Evolutionary conservation across 164 flowering plant species (phyloP).

Genomic region (Macadamia integrifolia): DNA sequence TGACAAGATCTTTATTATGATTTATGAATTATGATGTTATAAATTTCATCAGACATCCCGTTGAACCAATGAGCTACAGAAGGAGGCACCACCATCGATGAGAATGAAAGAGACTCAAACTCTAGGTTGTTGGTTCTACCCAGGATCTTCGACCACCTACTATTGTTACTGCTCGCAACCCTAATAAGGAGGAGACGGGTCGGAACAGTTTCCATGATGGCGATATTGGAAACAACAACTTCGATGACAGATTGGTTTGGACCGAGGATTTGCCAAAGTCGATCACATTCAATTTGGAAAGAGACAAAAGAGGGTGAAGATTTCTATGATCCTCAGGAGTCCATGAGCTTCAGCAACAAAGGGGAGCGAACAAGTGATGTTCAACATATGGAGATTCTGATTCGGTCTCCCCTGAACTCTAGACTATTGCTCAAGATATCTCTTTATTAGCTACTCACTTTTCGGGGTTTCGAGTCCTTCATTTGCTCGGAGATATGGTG

Average conservation of each 20-base stretch:
- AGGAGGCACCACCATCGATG: slow-evolving; percentile 22
- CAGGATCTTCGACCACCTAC: slow-evolving; percentile 17
- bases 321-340: slow-evolving; percentile 66
- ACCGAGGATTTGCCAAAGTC: slow-evolving; percentile 16
- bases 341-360: slow-evolving; percentile 48
- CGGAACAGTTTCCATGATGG: slow-evolving; percentile 21
- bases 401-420: no score
- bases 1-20: no score
- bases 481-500: no score
- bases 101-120: neutral
- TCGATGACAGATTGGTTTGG: slow-evolving; percentile 8
- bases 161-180: slow-evolving; percentile 3
- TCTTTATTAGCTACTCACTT: no score
- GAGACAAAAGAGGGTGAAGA: slow-evolving; percentile 28
- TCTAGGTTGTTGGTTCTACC: slow-evolving; percentile 9
- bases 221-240: slow-evolving; percentile 9
- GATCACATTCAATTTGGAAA: slow-evolving; percentile 16
- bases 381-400: no score
- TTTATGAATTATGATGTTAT: no score
- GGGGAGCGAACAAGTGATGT: no score
- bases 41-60: slow-evolving; percentile 19
- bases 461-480: no score
- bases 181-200: slow-evolving; percentile 13
- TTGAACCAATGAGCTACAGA: slow-evolving; percentile 10
- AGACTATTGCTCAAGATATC: no score